phyloP scores from a whole-genome alignment of 2,329 filamentous ascomycete genomes.

The Raffaelea ambrosiae region DNA sequence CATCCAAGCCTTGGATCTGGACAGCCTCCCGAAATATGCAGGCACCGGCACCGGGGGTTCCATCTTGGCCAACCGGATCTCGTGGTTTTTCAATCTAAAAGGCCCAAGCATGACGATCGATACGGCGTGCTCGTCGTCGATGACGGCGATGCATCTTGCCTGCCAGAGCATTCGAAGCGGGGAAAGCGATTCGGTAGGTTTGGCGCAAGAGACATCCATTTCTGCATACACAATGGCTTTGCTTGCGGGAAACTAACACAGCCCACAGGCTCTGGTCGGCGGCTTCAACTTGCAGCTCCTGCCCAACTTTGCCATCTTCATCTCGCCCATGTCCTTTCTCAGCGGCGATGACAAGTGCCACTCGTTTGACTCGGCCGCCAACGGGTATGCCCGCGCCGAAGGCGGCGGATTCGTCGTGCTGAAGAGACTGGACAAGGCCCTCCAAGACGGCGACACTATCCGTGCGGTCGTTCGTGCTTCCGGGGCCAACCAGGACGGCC shows the following conservation, averaged over 20 bases:
- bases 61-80: conserved; percentile 25
- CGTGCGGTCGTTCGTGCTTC: conserved; percentile 20
- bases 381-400: conserved; percentile 36
- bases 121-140: conserved; percentile 27
- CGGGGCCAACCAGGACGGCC: conserved; percentile 26
- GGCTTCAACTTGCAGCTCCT: conserved; percentile 11
- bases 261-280: conserved; percentile 1
- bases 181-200: neutral
- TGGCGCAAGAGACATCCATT: no score
- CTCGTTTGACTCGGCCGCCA: conserved; percentile 17
- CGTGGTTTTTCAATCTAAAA: conserved; percentile 26
- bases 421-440: conserved; percentile 29
- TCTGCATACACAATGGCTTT: no score
- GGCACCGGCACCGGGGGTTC: conserved; percentile 20
- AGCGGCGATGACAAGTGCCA: conserved; percentile 8
- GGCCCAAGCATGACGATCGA: conserved; percentile 27
- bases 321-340: neutral
- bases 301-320: neutral
- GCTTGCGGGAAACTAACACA: no score
- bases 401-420: conserved; percentile 28
- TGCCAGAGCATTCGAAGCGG: conserved; percentile 9
- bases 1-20: conserved; percentile 14
- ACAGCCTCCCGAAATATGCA: conserved; percentile 15
- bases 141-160: conserved; percentile 17
- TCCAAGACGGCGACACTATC: conserved; percentile 28